Conservation (phyloP, 2,329 filamentous ascomycete genomes). For the Apiospora marii region DNA sequence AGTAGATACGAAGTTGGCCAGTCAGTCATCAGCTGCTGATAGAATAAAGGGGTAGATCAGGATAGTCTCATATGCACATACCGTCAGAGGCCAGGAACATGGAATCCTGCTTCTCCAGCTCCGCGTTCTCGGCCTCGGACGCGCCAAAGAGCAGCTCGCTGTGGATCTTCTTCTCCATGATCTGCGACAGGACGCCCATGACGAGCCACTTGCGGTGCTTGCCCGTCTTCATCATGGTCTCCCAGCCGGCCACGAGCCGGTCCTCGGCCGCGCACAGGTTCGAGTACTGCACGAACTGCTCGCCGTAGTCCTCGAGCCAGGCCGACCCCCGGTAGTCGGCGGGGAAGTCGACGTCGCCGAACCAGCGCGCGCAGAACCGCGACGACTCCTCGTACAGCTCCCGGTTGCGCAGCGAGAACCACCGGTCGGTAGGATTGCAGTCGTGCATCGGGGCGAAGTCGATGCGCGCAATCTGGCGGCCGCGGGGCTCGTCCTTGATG, state of each 20-base stretch:
- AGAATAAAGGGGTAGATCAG: background rate
- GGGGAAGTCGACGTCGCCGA: constrained; percentile 35
- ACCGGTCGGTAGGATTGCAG: constrained; percentile 36
- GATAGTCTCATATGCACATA: constrained; percentile 33
- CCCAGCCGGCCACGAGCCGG: constrained; percentile 44
- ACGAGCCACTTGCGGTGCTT: constrained; percentile 44
- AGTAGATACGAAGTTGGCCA: background rate
- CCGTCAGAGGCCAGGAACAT: constrained; percentile 44
- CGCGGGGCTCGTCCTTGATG: background rate
- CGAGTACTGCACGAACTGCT: constrained; percentile 46
- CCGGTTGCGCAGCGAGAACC: constrained; percentile 35
- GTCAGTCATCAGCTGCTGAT: background rate
- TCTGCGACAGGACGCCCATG: constrained; percentile 46
- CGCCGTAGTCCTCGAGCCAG: constrained; percentile 38
- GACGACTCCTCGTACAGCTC: constrained; percentile 38
- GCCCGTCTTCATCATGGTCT: constrained; percentile 41
- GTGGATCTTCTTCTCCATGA: constrained; percentile 49
- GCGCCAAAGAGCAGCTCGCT: constrained; percentile 51
- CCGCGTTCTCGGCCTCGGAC: constrained; percentile 32
- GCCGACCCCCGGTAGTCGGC: constrained; percentile 32
- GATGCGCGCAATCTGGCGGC: constrained; percentile 35
- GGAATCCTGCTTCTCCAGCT: constrained; percentile 43
- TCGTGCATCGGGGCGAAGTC: constrained; percentile 36
- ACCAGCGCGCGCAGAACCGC: constrained; percentile 38
- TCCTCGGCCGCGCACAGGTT: constrained; percentile 46